Base-by-base conservation (phyloP, 108 stramenopile genomes). In the Cyclotella cryptica region DNA sequence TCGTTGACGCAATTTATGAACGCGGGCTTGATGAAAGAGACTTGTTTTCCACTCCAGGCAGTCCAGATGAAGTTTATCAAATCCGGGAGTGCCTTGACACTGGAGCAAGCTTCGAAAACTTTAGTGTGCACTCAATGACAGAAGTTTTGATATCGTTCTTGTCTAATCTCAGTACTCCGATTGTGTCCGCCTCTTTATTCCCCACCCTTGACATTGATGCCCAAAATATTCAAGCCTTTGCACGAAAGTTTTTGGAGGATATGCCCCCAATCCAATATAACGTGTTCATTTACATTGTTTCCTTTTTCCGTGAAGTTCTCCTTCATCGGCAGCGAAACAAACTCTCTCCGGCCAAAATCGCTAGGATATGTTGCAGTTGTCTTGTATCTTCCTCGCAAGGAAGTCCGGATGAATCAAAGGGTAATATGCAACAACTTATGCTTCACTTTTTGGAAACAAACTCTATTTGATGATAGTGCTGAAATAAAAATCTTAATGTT, bases 281-380 rank as follows among this genome's bases (percentile, higher is more conserved):
- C 81, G 90, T 94, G 11, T 96, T 99, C 68, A 94, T 97, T n/a
- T 99, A 99, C 85, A 80, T 98, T 46, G 85, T 97, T 46, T 96
- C 97, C 19, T 97, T 99, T 73, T 95, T 97, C 77, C 93, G 97
- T 41, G 96, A 98, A 74, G 84, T 90, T 13, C 86, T 99, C 21
- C 72, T 91, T 43, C 83, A 92, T 69, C 62, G 74, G 26, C 84
- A 93, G 42, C 70, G 67, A 53, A 97, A 98, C 63, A 75, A 73
- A 40, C 62, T 95, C 43, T 81, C 88, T 10, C 90, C 96, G 5
- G 86, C 90, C 0, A 93, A 96, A 69, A 69, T 97, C 42, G 93
- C 96, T 11, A 87, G 92, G 53, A 87, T 96, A 71, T 92, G 88
- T 64, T 86, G 84, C 80, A 88, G 77, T 35, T 84, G 85, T 67